Conservation (phyloP, 768 basidiomycete species). For the Pulveroboletus frians region DNA sequence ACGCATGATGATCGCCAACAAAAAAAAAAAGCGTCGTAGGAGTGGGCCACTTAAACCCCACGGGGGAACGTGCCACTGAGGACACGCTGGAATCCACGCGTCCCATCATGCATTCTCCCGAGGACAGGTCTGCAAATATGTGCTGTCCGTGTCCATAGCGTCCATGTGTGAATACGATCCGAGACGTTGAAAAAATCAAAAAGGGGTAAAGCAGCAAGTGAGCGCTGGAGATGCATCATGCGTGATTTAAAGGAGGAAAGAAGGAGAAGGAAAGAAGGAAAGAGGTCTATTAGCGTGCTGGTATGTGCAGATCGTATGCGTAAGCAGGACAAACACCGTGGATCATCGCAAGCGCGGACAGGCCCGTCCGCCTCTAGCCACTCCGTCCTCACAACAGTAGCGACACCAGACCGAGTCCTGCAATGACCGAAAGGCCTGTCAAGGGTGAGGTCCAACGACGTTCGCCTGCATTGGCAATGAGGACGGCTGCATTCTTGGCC, state of each 20-base stretch:
- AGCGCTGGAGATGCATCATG: conserved; percentile 3
- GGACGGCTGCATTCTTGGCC: conserved; percentile 7
- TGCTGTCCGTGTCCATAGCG: conserved; percentile 19
- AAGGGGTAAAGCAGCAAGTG: not conserved
- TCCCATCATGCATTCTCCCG: conserved; percentile 1
- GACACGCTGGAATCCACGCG: not conserved
- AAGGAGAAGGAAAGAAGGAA: too few species aligned
- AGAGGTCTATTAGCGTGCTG: conserved; percentile 19
- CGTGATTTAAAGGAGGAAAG: conserved; percentile 4
- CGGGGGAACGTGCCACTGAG: conserved; percentile 17
- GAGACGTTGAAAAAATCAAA: not conserved
- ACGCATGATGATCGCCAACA: too few species aligned
- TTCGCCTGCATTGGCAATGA: conserved; percentile 22
- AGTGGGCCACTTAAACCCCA: too few species aligned
- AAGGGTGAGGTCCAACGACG: conserved; percentile 18
- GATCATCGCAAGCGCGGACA: conserved; percentile 1
- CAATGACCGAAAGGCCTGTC: conserved; percentile 9
- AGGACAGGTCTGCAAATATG: conserved; percentile 15
- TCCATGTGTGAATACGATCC: conserved; percentile 17
- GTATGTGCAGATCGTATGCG: conserved; percentile 14
- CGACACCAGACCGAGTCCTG: conserved; percentile 22
- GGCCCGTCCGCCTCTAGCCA: too few species aligned
- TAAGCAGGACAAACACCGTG: not conserved
- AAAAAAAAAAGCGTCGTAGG: too few species aligned
- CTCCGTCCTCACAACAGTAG: conserved; percentile 25